Percentiles rank a stretch among this genome's conserved stretches.
phyloP scores from a whole-genome alignment of 345 rosid genomes.

The Pseudoturritis turrita region DNA sequence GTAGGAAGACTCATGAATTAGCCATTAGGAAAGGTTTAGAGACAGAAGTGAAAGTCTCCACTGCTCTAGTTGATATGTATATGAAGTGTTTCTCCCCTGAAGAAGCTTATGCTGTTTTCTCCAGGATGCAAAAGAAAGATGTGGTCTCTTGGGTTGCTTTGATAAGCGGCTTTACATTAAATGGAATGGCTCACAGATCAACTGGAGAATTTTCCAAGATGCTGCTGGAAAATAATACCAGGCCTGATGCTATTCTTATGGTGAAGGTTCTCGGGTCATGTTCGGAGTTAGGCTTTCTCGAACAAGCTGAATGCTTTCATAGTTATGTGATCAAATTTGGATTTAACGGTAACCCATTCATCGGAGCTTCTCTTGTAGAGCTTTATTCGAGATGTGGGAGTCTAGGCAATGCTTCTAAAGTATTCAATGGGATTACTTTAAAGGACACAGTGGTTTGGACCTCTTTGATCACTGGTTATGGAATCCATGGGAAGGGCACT shows the following conservation, averaged over 20 bases:
- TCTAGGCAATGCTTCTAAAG: conserved; percentile 33
- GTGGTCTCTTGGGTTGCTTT: conserved; percentile 59
- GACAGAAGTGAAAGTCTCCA: conserved; percentile 39
- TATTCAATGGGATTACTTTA: conserved; percentile 35
- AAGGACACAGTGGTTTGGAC: conserved; percentile 56
- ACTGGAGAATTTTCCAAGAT: conserved; percentile 38
- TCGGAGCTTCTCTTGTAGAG: conserved; percentile 50
- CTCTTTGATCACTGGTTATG: conserved; percentile 55
- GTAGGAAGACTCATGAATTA: conserved; percentile 45
- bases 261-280: conserved; percentile 52
- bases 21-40: conserved; percentile 39
- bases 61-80: conserved; percentile 59
- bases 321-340: conserved; percentile 44
- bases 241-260: conserved; percentile 54
- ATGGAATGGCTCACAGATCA: conserved; percentile 44
- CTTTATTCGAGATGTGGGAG: conserved; percentile 58
- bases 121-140: conserved; percentile 44
- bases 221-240: conserved; percentile 32
- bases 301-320: conserved; percentile 51
- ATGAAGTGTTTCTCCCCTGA: conserved; percentile 49
- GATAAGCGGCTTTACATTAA: conserved; percentile 49
- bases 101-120: conserved; percentile 44
- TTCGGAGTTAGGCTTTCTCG: conserved; percentile 45
- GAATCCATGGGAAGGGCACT: conserved; percentile 46
- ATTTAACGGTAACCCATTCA: conserved; percentile 33